phyloP scores from a whole-genome alignment of 257 asterid species.

The Nicotiana otophora region DNA sequence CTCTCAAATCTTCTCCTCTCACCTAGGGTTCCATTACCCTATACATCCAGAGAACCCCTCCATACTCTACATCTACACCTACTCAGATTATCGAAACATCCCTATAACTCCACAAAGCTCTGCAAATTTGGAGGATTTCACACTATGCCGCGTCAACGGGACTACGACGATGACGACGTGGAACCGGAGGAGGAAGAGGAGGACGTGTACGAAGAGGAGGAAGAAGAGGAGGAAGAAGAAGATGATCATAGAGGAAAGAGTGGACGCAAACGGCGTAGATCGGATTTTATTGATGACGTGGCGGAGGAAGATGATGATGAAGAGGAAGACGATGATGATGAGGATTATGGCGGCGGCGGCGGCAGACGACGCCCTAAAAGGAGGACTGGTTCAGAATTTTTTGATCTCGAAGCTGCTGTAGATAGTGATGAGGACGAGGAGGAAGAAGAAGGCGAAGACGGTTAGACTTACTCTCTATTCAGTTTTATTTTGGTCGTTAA shows the following conservation, averaged over 20 bases:
- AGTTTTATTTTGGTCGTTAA: neutral
- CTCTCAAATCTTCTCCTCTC: neutral
- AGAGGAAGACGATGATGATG: slow-evolving; percentile 55
- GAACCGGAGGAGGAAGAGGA: slow-evolving; percentile 36
- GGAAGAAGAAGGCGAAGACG: slow-evolving; percentile 92
- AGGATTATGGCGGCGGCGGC: slow-evolving; percentile 40
- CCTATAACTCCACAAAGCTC: neutral
- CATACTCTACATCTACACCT: neutral
- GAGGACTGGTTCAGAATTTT: slow-evolving; percentile 42
- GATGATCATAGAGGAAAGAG: slow-evolving; percentile 66
- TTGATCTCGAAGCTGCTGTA: slow-evolving; percentile 75
- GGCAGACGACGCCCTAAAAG: slow-evolving; percentile 33
- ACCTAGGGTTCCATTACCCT: slow-evolving; percentile 10
- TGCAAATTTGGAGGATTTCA: neutral
- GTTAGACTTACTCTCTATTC: slow-evolving; percentile 29
- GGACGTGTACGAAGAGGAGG: slow-evolving; percentile 61
- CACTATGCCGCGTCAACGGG: slow-evolving; percentile 52
- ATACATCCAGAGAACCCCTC: neutral
- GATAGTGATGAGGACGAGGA: slow-evolving; percentile 92
- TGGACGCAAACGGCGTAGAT: slow-evolving; percentile 58
- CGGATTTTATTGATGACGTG: slow-evolving; percentile 62
- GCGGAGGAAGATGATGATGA: slow-evolving; percentile 90
- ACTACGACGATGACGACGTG: slow-evolving; percentile 55
- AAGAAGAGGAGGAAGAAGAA: slow-evolving; percentile 50
- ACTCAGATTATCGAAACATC: neutral